Conservation (phyloP, 176 grass and related monocot species). For the Oryza glaberrima region DNA sequence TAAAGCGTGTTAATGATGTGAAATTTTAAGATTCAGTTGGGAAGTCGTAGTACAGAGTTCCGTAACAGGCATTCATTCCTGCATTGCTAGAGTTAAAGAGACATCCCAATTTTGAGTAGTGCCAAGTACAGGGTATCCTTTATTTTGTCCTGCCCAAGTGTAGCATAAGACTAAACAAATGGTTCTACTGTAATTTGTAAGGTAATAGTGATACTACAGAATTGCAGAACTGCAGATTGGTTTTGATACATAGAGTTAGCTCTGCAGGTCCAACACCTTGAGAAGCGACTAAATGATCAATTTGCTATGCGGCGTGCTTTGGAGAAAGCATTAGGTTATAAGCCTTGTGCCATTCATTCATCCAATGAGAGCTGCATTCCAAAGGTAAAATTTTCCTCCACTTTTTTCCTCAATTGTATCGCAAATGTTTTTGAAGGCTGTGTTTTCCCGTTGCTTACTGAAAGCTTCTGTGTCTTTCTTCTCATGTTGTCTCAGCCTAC, state of each 20-base stretch:
- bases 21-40: constrained; percentile 20
- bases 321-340: constrained; percentile 77
- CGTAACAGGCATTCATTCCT: neutral
- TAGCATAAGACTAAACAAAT: constrained; percentile 7
- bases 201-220: neutral
- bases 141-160: neutral
- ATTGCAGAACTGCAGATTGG: constrained; percentile 8
- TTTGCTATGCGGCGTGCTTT: constrained; percentile 65
- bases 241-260: constrained; percentile 7
- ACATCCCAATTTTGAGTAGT: neutral
- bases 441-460: constrained; percentile 11
- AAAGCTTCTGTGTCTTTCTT: constrained; percentile 22
- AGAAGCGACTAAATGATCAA: constrained; percentile 79
- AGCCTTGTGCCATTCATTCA: constrained; percentile 45
- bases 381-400: constrained; percentile 48
- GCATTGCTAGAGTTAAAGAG: neutral
- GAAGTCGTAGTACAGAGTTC: neutral
- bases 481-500: constrained; percentile 60
- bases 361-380: constrained; percentile 61
- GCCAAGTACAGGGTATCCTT: neutral
- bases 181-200: neutral
- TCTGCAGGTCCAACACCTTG: constrained; percentile 82
- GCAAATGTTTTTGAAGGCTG: neutral
- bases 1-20: neutral
- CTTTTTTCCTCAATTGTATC: neutral